A percentile compares a stretch with the other conserved stretches of the same genome.
Evolutionary conservation across 2,329 filamentous ascomycete genomes (phyloP).

Genomic region (Lasiodiplodia citricola): DNA sequence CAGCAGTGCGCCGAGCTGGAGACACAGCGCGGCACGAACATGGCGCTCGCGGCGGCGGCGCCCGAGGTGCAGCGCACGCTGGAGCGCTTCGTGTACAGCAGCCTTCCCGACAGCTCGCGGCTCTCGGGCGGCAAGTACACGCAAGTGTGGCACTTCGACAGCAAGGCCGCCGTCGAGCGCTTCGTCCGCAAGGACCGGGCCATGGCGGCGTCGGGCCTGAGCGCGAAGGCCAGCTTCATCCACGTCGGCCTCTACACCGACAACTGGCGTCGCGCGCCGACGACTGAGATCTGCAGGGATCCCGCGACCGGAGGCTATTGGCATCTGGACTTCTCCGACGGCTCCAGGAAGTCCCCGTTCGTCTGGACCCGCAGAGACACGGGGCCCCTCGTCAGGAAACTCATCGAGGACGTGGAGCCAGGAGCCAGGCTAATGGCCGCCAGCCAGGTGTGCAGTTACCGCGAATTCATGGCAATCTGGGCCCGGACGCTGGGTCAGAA

Average conservation of each 20-base stretch:
- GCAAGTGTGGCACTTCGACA: neutral
- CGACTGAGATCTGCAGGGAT: too few species aligned
- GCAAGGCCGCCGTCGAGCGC: neutral
- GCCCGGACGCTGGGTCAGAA: slow-evolving; percentile 25
- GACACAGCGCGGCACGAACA: neutral
- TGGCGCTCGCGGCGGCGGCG: neutral
- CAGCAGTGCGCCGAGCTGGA: neutral
- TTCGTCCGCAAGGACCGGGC: neutral
- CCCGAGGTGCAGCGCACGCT: neutral
- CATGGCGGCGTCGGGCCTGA: neutral
- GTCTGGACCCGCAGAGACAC: slow-evolving; percentile 30
- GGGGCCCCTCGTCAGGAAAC: neutral
- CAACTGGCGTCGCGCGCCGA: neutral
- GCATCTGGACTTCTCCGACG: slow-evolving; percentile 29
- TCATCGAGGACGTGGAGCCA: neutral
- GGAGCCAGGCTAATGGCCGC: neutral
- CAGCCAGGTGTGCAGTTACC: neutral
- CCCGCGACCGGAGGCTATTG: neutral
- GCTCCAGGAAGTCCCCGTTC: slow-evolving; percentile 43
- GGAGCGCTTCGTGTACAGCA: neutral
- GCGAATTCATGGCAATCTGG: neutral
- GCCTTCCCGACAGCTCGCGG: neutral
- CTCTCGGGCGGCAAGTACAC: neutral
- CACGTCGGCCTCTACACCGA: neutral
- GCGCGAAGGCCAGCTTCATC: neutral